These are phyloP conservation scores for Puccinia brachypodii DNA, from an alignment of 1,284 basidiomycete species.

Conservation along the genomic window DNA sequence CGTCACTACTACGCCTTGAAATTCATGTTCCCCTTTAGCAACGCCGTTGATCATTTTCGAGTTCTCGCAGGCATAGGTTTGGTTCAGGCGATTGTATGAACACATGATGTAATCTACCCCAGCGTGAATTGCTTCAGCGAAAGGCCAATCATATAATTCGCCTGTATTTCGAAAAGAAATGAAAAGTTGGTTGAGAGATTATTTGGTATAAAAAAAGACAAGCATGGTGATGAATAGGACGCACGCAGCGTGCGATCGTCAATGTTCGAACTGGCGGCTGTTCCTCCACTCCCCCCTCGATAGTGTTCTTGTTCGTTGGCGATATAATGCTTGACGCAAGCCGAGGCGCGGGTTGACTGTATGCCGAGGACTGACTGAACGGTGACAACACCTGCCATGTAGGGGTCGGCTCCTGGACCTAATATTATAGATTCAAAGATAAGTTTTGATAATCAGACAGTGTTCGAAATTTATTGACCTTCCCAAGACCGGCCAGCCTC, in stretches of 20 bases:
- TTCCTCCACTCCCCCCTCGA: conserved; percentile 47
- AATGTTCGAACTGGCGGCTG: conserved; percentile 50
- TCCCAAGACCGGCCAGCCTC: conserved; percentile 54
- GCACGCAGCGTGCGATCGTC: conserved; percentile 54
- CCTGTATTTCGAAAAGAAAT: not conserved
- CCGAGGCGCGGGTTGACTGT: conserved; percentile 54
- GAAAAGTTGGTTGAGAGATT: not conserved
- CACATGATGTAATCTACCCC: conserved; percentile 53
- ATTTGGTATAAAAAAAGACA: not conserved
- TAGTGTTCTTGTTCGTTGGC: conserved; percentile 56
- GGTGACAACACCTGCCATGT: conserved; percentile 53
- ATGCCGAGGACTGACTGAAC: conserved; percentile 53
- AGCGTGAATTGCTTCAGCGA: conserved; percentile 47
- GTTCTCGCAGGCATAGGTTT: conserved; percentile 53
- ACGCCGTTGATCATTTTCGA: conserved; percentile 54
- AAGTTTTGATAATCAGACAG: conserved; percentile 48
- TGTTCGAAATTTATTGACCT: conserved; percentile 51
- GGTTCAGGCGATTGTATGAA: conserved; percentile 55
- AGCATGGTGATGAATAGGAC: no score
- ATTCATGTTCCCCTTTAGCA: conserved; percentile 55
- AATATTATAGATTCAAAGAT: not conserved
- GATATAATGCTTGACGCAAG: conserved; percentile 55
- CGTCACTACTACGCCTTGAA: conserved; percentile 54
- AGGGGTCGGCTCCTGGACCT: conserved; percentile 50
- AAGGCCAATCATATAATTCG: conserved; percentile 54